A percentile compares a stretch with the other conserved stretches of the same genome.
These are phyloP conservation scores for Castanospermum australe DNA, from an alignment of 306 rosid species.

Conservation along the genomic window DNA sequence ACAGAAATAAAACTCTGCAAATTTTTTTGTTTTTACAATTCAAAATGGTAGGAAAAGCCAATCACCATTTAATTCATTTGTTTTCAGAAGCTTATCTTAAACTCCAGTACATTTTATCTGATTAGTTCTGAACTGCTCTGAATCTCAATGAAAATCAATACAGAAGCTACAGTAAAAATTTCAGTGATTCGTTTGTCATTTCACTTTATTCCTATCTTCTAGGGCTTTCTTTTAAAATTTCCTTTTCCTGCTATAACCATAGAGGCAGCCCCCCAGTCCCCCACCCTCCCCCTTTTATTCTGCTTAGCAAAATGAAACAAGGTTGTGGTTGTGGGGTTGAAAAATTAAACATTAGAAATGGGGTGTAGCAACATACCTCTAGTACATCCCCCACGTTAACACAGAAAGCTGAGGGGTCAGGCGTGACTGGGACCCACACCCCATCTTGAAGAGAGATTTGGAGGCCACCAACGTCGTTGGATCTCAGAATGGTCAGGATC, in stretches of 20 bases:
- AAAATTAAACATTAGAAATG: neutral
- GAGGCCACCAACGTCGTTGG: slow-evolving; percentile 82
- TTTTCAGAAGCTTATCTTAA: neutral
- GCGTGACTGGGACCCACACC: slow-evolving; percentile 68
- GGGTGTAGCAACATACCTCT: slow-evolving; percentile 41
- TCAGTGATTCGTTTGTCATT: slow-evolving; percentile 30
- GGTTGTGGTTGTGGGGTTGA: neutral
- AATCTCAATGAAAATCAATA: neutral
- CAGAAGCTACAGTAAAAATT: slow-evolving; percentile 4
- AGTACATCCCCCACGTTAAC: slow-evolving; percentile 81
- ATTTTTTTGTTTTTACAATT: too few species aligned
- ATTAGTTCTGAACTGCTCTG: slow-evolving; percentile 14
- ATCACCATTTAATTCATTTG: neutral
- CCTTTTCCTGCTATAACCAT: neutral
- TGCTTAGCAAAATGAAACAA: slow-evolving; percentile 19
- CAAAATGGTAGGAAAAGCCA: neutral
- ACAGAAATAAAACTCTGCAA: neutral
- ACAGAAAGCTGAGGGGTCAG: slow-evolving; percentile 72
- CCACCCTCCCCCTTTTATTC: neutral
- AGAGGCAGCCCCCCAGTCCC: neutral
- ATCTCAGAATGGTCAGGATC: slow-evolving; percentile 69
- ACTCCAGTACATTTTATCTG: neutral
- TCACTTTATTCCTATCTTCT: slow-evolving; percentile 30
- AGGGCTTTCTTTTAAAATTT: neutral
- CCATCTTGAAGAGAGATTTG: slow-evolving; percentile 63